These are phyloP conservation scores for Fragaria ananassa DNA, from an alignment of 306 rosid genomes.

Conservation along the genomic window DNA sequence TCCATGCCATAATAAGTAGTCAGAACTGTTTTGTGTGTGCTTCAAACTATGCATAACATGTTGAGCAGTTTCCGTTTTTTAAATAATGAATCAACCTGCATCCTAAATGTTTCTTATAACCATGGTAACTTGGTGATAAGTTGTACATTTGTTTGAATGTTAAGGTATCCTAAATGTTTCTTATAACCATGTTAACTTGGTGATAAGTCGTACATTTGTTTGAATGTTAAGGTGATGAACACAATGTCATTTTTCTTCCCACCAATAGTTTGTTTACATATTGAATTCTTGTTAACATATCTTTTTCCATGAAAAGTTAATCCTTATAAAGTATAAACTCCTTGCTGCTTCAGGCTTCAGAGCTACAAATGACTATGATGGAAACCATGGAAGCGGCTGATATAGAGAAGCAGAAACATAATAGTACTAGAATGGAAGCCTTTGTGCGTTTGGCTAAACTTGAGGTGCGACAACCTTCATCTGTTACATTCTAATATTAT, in stretches of 20 bases:
- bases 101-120: background rate
- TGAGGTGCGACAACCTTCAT: conserved; percentile 52
- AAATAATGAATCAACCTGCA: background rate
- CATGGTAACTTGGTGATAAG: background rate
- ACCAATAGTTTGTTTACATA: background rate
- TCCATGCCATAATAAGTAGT: background rate
- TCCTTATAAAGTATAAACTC: conserved; percentile 10
- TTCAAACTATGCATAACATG: background rate
- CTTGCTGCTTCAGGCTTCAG: conserved; percentile 65
- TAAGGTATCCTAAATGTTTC: background rate
- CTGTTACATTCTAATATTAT: background rate
- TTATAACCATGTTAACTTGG: background rate
- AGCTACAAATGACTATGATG: conserved; percentile 80
- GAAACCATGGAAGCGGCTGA: conserved; percentile 98
- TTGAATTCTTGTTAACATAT: background rate
- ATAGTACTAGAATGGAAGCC: conserved; percentile 88
- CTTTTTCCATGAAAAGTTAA: background rate
- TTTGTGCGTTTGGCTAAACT: conserved; percentile 70
- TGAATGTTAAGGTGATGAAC: background rate
- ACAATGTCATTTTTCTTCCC: background rate
- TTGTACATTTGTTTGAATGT: background rate
- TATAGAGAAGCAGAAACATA: conserved; percentile 88
- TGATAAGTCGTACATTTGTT: background rate
- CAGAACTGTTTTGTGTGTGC: background rate
- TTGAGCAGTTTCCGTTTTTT: background rate